Evolutionary conservation across 164 flowering plant species (phyloP).

Genomic region (Pachysandra terminalis): DNA sequence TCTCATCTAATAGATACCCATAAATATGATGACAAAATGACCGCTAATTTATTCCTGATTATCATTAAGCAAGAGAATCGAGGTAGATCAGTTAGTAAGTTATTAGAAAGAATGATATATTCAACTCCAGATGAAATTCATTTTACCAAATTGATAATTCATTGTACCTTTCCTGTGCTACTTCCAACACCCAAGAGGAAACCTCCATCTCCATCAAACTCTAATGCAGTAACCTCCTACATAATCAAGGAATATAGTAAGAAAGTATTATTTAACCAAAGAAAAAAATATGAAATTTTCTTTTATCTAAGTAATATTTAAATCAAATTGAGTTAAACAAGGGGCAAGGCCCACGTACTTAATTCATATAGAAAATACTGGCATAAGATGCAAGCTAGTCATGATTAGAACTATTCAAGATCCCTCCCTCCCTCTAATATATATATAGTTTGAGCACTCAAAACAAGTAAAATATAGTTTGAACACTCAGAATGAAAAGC

Average conservation of each 20-base stretch:
- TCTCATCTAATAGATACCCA: too few species aligned
- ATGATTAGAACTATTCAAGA: too few species aligned
- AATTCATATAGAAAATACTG: too few species aligned
- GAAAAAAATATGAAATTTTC: not conserved
- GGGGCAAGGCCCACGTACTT: too few species aligned
- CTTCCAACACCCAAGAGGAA: constrained; percentile 84
- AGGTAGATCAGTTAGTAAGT: not conserved
- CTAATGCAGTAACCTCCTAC: constrained; percentile 84
- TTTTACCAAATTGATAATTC: not conserved
- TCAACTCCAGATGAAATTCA: constrained; percentile 3
- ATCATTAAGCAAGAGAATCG: not conserved
- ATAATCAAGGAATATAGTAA: constrained; percentile 14
- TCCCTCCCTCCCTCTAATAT: too few species aligned
- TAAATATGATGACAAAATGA: not conserved
- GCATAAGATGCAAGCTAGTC: too few species aligned
- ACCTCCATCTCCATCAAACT: constrained; percentile 61
- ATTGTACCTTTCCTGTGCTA: constrained; percentile 78
- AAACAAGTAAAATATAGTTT: too few species aligned
- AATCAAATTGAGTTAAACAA: too few species aligned
- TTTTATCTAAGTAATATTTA: too few species aligned
- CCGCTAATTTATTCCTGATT: not conserved
- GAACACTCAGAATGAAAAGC: too few species aligned
- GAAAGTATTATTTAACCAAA: constrained; percentile 6
- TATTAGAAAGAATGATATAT: not conserved
- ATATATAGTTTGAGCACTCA: too few species aligned